These are phyloP conservation scores for Lactarius sanguifluus DNA, from an alignment of 768 basidiomycete species.

Conservation along the genomic window DNA sequence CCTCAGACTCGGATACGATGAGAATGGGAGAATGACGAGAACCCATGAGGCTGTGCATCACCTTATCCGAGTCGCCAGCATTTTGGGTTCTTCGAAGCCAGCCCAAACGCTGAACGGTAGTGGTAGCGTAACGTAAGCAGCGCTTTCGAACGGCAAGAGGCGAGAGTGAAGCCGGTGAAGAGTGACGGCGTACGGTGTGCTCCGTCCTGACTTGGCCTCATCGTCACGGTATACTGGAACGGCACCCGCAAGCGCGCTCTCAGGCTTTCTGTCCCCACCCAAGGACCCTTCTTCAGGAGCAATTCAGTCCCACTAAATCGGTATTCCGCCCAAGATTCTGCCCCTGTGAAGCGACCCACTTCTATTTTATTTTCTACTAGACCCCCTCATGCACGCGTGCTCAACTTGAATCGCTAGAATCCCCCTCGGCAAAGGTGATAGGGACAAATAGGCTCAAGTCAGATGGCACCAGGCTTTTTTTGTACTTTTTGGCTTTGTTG, in stretches of 20 bases:
- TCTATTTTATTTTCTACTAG: not conserved
- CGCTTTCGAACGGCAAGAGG: not conserved
- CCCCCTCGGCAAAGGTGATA: not conserved
- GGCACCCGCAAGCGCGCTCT: not conserved
- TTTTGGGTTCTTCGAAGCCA: not conserved
- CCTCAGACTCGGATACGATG: not conserved
- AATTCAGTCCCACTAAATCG: not conserved
- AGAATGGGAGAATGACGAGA: not conserved
- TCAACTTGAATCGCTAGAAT: not conserved
- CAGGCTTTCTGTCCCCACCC: not conserved
- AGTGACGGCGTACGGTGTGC: not conserved
- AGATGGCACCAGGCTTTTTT: not conserved
- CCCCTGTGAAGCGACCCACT: not conserved
- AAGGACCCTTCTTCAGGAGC: not conserved
- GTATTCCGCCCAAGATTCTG: not conserved
- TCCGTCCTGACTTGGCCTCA: not conserved
- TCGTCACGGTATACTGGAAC: not conserved
- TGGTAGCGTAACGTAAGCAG: not conserved
- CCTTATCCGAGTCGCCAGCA: constrained; percentile 1
- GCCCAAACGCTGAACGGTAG: not conserved
- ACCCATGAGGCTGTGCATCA: not conserved
- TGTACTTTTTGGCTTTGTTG: not conserved
- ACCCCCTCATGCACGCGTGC: not conserved
- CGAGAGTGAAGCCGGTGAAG: not conserved
- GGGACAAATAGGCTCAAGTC: not conserved